phyloP scores from a whole-genome alignment of 306 rosid genomes.

The Pyrus bretschneideri region DNA sequence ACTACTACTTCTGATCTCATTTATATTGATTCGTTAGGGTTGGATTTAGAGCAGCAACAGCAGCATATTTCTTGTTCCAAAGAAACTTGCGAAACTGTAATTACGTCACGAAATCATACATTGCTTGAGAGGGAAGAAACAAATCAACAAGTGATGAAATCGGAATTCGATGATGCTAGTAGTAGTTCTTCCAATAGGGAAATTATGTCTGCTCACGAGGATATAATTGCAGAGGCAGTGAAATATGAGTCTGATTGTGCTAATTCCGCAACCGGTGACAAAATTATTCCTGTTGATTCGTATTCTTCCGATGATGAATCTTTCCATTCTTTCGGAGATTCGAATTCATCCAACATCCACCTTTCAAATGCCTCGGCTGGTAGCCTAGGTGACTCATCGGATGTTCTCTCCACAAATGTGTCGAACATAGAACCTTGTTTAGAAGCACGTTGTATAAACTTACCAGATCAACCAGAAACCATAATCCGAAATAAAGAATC shows the following conservation, averaged over 20 bases:
- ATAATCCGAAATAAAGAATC: neutral
- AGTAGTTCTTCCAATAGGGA: constrained; percentile 56
- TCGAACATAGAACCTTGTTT: constrained; percentile 1
- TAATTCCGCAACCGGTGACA: constrained; percentile 28
- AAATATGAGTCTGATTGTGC: constrained; percentile 32
- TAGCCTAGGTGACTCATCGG: constrained; percentile 31
- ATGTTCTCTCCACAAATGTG: constrained; percentile 34
- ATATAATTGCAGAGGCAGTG: constrained; percentile 24
- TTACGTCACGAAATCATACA: constrained; percentile 10
- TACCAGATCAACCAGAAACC: too few species aligned
- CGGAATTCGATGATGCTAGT: constrained; percentile 32
- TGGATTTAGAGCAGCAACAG: constrained; percentile 62
- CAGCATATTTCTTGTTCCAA: constrained; percentile 19
- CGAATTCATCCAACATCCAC: constrained; percentile 51
- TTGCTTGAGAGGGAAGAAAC: constrained; percentile 16
- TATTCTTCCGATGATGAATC: constrained; percentile 67
- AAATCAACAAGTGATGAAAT: constrained; percentile 6
- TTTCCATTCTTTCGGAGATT: constrained; percentile 76
- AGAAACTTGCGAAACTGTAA: constrained; percentile 16
- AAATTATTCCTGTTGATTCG: constrained; percentile 27
- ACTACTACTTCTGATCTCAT: constrained; percentile 49
- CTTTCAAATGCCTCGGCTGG: constrained; percentile 72
- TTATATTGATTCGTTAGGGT: constrained; percentile 54
- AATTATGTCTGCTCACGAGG: constrained; percentile 51
- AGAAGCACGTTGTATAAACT: too few species aligned